Percentiles rank a stretch among this genome's conserved stretches.
Conservation (phyloP, 352 stramenopile genomes). For the Globisporangium paroecandrum region DNA sequence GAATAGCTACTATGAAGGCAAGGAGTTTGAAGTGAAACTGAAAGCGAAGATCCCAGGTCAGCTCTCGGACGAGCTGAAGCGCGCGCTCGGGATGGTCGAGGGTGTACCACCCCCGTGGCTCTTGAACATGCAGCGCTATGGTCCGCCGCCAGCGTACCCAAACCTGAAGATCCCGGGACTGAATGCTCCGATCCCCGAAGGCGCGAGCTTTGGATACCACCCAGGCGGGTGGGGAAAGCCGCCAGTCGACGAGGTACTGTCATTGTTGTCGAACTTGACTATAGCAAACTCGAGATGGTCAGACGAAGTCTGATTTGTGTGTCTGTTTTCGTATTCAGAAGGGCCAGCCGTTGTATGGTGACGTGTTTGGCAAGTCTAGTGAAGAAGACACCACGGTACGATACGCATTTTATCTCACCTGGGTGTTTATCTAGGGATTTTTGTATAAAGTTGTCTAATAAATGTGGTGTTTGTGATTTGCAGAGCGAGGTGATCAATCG, state of each 20-base stretch:
- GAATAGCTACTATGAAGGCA: constrained; percentile 96
- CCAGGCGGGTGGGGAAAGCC: constrained; percentile 97
- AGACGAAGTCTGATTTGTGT: background rate
- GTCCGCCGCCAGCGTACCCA: constrained; percentile 95
- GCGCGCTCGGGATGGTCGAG: constrained; percentile 94
- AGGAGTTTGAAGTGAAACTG: constrained; percentile 93
- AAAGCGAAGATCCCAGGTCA: constrained; percentile 89
- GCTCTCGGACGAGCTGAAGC: constrained; percentile 83
- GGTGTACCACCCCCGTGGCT: constrained; percentile 95
- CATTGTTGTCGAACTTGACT: background rate
- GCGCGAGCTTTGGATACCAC: constrained; percentile 95
- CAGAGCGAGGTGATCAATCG: constrained; percentile 50
- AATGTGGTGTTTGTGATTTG: constrained; percentile 2
- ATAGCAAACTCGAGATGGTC: constrained; percentile 1
- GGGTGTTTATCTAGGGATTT: background rate
- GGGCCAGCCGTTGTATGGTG: constrained; percentile 95
- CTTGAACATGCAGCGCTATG: constrained; percentile 98
- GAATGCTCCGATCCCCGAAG: constrained; percentile 94
- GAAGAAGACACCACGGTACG: constrained; percentile 30
- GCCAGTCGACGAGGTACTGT: constrained; percentile 86
- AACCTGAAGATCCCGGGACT: constrained; percentile 96
- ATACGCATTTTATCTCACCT: background rate
- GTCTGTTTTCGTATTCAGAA: constrained; percentile 30
- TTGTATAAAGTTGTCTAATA: background rate
- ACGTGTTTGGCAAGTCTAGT: constrained; percentile 88